A percentile compares a stretch with the other conserved stretches of the same genome.
Conservation (phyloP, 2,329 filamentous ascomycete genomes). For the Bisporella sp. region DNA sequence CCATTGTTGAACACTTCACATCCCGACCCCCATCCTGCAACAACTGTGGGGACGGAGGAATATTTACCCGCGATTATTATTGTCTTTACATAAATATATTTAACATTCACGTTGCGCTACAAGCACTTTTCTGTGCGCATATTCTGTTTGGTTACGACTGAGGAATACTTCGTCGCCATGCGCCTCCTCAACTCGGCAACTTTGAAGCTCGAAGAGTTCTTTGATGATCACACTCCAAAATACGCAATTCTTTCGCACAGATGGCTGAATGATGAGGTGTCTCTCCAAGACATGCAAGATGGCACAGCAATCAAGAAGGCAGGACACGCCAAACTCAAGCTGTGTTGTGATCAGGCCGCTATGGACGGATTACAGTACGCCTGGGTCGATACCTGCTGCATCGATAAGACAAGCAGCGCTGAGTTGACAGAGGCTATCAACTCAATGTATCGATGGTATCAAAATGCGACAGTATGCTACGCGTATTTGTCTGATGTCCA, state of each 20-base stretch:
- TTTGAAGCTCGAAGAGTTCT: conserved; percentile 4
- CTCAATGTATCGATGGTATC: conserved; percentile 15
- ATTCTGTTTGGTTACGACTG: too few species aligned
- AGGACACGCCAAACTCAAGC: neutral
- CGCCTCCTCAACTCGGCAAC: conserved; percentile 3
- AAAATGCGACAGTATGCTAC: conserved; percentile 9
- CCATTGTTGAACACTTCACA: too few species aligned
- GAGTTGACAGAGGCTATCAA: neutral
- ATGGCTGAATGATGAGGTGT: conserved; percentile 25
- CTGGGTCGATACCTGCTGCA: neutral
- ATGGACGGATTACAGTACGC: neutral
- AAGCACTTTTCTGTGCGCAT: too few species aligned
- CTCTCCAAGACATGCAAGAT: conserved; percentile 16
- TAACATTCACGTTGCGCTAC: too few species aligned
- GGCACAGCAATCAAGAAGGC: conserved; percentile 17
- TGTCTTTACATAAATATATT: too few species aligned
- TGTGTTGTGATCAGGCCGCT: neutral
- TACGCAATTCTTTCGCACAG: conserved; percentile 29
- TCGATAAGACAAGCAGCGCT: conserved; percentile 4
- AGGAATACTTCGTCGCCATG: neutral
- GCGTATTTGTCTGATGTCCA: conserved; percentile 9
- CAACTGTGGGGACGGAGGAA: too few species aligned
- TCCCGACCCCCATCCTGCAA: too few species aligned
- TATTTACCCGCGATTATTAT: too few species aligned
- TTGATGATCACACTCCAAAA: conserved; percentile 11